Conservation (phyloP, 73 alveolate species). For the Paramecium sexaurelia region DNA sequence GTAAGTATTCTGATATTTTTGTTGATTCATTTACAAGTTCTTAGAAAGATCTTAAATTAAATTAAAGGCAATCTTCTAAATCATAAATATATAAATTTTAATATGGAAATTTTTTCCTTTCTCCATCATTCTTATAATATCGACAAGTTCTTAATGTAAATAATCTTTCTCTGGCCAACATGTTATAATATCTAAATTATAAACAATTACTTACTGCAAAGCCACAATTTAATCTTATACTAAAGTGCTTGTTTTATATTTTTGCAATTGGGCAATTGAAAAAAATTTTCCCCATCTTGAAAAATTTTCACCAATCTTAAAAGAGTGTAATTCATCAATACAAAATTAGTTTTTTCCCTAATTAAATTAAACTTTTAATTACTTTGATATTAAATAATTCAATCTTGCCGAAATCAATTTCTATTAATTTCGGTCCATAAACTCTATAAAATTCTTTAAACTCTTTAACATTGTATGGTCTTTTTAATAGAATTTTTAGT, state of each 20-base stretch:
- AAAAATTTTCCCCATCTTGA: slow-evolving; percentile 16
- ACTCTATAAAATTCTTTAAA: not conserved
- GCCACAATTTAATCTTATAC: not conserved
- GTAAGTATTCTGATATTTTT: not conserved
- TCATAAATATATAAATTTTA: not conserved
- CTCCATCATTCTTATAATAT: not conserved
- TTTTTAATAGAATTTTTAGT: not conserved
- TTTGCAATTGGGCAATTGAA: not conserved
- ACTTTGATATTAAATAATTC: slow-evolving; percentile 14
- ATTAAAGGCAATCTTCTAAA: not conserved
- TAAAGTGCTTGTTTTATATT: not conserved
- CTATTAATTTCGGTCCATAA: not conserved
- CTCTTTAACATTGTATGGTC: not conserved
- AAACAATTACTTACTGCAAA: not conserved
- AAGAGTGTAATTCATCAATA: not conserved
- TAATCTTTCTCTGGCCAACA: not conserved
- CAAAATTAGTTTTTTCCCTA: not conserved
- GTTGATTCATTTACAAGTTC: not conserved
- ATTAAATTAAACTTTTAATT: not conserved
- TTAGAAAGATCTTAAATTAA: not conserved
- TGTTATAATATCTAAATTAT: not conserved
- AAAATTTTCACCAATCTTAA: not conserved
- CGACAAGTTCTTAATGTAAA: not conserved
- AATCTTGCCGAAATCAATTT: not conserved
- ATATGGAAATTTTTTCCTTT: slow-evolving; percentile 23